These are phyloP conservation scores for Penicillium hordei DNA, from an alignment of 2,329 filamentous ascomycete genomes.

Conservation along the genomic window DNA sequence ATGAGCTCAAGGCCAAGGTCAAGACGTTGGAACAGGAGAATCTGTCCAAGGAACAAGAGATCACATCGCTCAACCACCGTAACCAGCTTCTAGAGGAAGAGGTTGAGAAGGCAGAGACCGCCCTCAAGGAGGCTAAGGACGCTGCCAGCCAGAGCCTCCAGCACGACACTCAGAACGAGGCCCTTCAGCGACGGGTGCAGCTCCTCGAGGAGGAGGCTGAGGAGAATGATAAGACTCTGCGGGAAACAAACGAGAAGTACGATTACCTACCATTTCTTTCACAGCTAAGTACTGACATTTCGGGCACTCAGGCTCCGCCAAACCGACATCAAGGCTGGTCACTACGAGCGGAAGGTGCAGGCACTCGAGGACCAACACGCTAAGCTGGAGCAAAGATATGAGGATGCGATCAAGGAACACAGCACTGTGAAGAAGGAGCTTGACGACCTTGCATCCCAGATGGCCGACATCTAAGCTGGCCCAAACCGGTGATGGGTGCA, in stretches of 20 bases:
- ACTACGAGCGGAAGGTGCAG: conserved; percentile 99
- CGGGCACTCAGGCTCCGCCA: conserved; percentile 75
- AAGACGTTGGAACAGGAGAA: conserved; percentile 94
- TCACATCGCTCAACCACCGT: conserved; percentile 93
- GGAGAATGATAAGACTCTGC: conserved; percentile 90
- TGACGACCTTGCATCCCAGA: conserved; percentile 84
- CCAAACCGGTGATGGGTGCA: conserved; percentile 31
- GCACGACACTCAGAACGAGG: conserved; percentile 87
- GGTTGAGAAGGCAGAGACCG: conserved; percentile 85
- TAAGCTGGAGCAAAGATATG: conserved; percentile 96
- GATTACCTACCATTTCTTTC: conserved; percentile 37
- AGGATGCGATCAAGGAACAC: conserved; percentile 95
- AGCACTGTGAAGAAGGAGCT: conserved; percentile 80
- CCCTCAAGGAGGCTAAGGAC: conserved; percentile 84
- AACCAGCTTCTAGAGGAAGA: conserved; percentile 86
- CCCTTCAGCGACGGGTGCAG: conserved; percentile 86
- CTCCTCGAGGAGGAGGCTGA: conserved; percentile 98
- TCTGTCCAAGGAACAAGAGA: conserved; percentile 94
- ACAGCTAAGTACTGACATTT: conserved; percentile 16
- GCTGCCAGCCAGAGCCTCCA: conserved; percentile 76
- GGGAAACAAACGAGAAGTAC: conserved; percentile 98
- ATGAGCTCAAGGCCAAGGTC: conserved; percentile 83
- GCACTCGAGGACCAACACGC: conserved; percentile 89
- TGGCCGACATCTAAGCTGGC: conserved; percentile 78
- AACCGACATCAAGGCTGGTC: conserved; percentile 98